phyloP scores from a whole-genome alignment of 768 basidiomycete species.

The Cytidiella melzeri region DNA sequence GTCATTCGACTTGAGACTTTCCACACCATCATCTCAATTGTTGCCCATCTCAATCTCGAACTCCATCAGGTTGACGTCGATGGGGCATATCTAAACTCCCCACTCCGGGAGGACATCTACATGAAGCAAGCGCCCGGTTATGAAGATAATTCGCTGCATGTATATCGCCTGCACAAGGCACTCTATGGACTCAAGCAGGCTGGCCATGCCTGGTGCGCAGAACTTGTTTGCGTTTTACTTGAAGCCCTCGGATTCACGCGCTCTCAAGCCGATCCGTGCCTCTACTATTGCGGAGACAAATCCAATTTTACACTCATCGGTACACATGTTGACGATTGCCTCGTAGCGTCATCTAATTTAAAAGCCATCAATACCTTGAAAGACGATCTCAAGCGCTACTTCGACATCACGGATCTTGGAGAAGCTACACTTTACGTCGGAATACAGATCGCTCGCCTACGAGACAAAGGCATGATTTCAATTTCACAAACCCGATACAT shows the following conservation, averaged over 20 bases:
- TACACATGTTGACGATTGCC: no score
- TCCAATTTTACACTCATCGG: no score
- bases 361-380: no score
- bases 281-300: no score
- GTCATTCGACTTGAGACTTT: conserved; percentile 18
- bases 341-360: no score
- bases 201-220: conserved; percentile 31
- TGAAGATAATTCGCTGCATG: conserved; percentile 10
- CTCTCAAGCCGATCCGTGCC: no score
- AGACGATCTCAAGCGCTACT: conserved; percentile 26
- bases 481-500: conserved; percentile 25
- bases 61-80: conserved; percentile 15
- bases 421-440: no score
- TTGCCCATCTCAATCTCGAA: conserved; percentile 13
- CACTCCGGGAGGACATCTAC: conserved; percentile 25
- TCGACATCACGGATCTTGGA: no score
- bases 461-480: no score
- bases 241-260: no score
- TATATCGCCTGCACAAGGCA: conserved; percentile 19
- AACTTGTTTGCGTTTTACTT: no score
- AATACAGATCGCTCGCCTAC: no score
- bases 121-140: conserved; percentile 23
- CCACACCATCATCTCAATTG: conserved; percentile 19
- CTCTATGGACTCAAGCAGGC: conserved; percentile 41
- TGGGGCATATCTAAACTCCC: conserved; percentile 22